phyloP scores from a whole-genome alignment of 257 asterid species.

The Penstemon newberryi region DNA sequence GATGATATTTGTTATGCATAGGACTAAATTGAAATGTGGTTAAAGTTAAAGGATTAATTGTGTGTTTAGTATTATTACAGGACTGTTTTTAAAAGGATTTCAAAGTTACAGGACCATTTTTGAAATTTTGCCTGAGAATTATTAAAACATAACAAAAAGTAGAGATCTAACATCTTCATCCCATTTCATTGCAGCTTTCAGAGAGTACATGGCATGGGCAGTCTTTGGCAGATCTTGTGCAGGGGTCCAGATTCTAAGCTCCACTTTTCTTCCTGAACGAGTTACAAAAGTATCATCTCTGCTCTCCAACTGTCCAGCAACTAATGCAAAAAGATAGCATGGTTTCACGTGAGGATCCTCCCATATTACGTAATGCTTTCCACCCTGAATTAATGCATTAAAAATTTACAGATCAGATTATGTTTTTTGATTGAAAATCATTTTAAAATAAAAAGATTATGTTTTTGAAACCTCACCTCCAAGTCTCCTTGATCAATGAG shows the following conservation, averaged over 20 bases:
- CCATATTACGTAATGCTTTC: slow-evolving; percentile 77
- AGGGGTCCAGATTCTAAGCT: slow-evolving; percentile 91
- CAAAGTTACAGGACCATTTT: too few relatives aligned
- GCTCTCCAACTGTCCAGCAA: slow-evolving; percentile 91
- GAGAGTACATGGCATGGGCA: slow-evolving; percentile 91
- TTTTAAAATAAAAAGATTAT: background rate
- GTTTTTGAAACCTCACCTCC: slow-evolving; percentile 47
- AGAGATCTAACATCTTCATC: slow-evolving; percentile 80
- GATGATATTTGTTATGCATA: too few relatives aligned
- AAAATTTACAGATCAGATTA: slow-evolving; percentile 7
- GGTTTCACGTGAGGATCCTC: slow-evolving; percentile 96
- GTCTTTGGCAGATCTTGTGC: slow-evolving; percentile 89
- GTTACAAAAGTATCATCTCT: slow-evolving; percentile 81
- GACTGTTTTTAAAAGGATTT: too few relatives aligned
- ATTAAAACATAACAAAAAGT: slow-evolving; percentile 24
- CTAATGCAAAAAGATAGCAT: slow-evolving; percentile 93
- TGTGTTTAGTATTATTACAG: too few relatives aligned
- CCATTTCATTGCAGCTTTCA: slow-evolving; percentile 99
- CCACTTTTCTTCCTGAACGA: slow-evolving; percentile 77
- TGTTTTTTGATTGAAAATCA: background rate
- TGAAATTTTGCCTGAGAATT: background rate
- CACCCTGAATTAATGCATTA: slow-evolving; percentile 52
- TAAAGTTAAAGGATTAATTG: too few relatives aligned
- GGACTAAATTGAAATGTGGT: too few relatives aligned
- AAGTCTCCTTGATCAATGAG: slow-evolving; percentile 82